A percentile compares a stretch with the other conserved stretches of the same genome.
phyloP scores from a whole-genome alignment of 2,329 filamentous ascomycete species.

The Talaromyces rugulosus region DNA sequence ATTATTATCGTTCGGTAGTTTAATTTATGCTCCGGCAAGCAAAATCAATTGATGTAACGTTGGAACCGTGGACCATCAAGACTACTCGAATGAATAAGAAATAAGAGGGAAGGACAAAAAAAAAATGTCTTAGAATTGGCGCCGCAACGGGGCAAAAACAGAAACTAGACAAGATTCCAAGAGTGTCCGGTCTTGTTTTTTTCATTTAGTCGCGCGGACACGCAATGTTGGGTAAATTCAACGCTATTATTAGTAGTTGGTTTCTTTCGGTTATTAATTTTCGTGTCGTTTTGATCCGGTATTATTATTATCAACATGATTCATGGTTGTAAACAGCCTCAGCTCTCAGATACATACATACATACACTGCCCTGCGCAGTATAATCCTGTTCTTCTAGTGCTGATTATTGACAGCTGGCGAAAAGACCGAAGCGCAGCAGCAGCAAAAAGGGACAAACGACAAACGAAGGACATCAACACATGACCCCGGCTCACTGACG shows the following conservation, averaged over 20 bases:
- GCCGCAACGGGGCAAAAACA: not conserved
- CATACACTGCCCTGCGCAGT: too few relatives aligned
- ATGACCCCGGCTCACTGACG: not conserved
- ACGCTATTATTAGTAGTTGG: not conserved
- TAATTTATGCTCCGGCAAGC: not conserved
- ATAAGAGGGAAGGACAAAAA: not conserved
- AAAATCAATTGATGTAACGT: not conserved
- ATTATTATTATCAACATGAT: not conserved
- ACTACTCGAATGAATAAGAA: not conserved
- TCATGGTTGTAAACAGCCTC: not conserved
- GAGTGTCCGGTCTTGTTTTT: not conserved
- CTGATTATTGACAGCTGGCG: not conserved
- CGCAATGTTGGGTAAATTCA: not conserved
- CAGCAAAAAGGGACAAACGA: not conserved
- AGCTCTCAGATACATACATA: not conserved
- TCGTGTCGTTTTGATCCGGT: too few relatives aligned
- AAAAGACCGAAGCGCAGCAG: not conserved
- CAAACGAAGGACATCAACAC: not conserved
- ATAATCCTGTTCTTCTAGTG: not conserved
- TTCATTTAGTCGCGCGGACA: not conserved
- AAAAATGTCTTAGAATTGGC: slow-evolving; percentile 1
- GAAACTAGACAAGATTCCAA: not conserved
- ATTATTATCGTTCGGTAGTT: not conserved
- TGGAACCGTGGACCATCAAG: not conserved
- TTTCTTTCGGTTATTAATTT: not conserved